A percentile compares a stretch with the other conserved stretches of the same genome.
Conservation (phyloP, 2,329 filamentous ascomycete genomes). For the Thermoascus crustaceus region DNA sequence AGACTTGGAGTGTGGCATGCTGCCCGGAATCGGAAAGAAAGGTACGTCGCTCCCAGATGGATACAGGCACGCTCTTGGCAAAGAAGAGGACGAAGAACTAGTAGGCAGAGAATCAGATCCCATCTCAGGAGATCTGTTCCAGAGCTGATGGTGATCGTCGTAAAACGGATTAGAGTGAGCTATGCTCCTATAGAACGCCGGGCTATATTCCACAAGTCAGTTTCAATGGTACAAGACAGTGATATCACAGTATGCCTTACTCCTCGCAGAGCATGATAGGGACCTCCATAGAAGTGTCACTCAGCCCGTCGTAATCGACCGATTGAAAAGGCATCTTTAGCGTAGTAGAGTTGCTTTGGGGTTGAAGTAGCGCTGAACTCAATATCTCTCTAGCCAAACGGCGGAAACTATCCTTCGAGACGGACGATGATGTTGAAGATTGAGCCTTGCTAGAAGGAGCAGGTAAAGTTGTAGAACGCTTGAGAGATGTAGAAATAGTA, state of each 20-base stretch:
- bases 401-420: constrained; percentile 8
- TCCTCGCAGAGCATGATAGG: constrained; percentile 21
- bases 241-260: constrained; percentile 12
- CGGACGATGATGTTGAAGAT: constrained; percentile 6
- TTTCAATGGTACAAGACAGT: not conserved
- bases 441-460: not conserved
- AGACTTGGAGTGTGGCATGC: constrained; percentile 14
- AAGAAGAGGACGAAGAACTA: constrained; percentile 13
- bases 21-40: constrained; percentile 2
- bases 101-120: constrained; percentile 6
- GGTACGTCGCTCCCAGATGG: not conserved
- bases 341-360: constrained; percentile 4
- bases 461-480: not conserved
- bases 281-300: constrained; percentile 15
- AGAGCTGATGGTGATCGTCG: constrained; percentile 16
- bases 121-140: constrained; percentile 10
- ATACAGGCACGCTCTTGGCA: not conserved
- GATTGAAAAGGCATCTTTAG: constrained; percentile 8
- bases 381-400: constrained; percentile 13
- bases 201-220: constrained; percentile 12
- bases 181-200: constrained; percentile 18
- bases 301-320: constrained; percentile 12
- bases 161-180: constrained; percentile 21
- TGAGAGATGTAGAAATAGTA: too few species aligned
- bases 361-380: constrained; percentile 8